These are phyloP conservation scores for Bathelium albidoporum DNA, from an alignment of 495 filamentous ascomycete species.

Conservation along the genomic window DNA sequence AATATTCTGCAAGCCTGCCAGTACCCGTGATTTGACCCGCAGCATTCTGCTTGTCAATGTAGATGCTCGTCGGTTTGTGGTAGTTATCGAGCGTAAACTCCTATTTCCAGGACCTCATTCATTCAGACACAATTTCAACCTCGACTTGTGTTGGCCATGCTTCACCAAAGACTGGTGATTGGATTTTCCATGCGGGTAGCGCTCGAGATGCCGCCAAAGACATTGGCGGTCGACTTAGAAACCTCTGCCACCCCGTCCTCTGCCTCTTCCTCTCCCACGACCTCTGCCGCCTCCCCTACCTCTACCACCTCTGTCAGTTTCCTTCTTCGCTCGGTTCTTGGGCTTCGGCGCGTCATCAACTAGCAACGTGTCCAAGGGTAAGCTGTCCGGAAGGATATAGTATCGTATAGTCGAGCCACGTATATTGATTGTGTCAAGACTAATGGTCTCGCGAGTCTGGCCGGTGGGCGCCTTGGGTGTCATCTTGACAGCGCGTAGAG, in stretches of 20 bases:
- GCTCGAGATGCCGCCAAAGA: not conserved
- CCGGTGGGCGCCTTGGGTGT: slow-evolving; percentile 52
- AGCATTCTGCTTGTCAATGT: no score
- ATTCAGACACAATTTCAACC: no score
- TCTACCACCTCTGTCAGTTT: slow-evolving; percentile 52
- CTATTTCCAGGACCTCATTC: no score
- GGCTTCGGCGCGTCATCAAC: slow-evolving; percentile 96
- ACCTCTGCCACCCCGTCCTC: slow-evolving; percentile 19
- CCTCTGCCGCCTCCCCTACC: slow-evolving; percentile 11
- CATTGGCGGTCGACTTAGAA: slow-evolving; percentile 8
- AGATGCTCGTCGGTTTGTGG: no score
- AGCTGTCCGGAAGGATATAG: slow-evolving; percentile 85
- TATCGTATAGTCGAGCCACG: slow-evolving; percentile 89
- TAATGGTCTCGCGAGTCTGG: slow-evolving; percentile 57
- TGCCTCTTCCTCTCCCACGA: slow-evolving; percentile 10
- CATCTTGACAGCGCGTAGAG: slow-evolving; percentile 90
- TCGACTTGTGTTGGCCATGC: no score
- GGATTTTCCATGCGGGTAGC: not conserved
- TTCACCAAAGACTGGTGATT: not conserved
- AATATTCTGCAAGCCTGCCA: no score
- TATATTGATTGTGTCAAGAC: slow-evolving; percentile 92
- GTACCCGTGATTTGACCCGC: no score
- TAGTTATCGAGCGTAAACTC: no score
- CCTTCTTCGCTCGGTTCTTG: slow-evolving; percentile 98
- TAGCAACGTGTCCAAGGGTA: slow-evolving; percentile 86